A percentile compares a stretch with the other conserved stretches of the same genome.
Evolutionary conservation across 495 filamentous ascomycete genomes (phyloP).

Genomic region (Neurospora sp.): DNA sequence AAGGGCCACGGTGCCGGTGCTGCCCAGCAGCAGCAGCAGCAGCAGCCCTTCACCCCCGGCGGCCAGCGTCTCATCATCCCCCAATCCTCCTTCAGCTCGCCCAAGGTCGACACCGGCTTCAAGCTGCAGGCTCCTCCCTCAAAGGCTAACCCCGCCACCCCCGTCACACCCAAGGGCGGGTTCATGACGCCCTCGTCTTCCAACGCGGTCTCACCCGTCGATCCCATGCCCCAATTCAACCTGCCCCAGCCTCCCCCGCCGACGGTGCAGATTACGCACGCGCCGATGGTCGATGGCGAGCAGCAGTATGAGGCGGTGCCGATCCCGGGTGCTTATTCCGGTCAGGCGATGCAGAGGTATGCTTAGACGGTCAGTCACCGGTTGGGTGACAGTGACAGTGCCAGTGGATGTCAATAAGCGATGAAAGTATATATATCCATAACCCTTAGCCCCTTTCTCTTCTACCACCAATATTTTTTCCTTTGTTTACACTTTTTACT

Average conservation of each 20-base stretch:
- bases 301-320: slow-evolving; percentile 56
- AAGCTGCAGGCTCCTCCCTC: slow-evolving; percentile 74
- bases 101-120: slow-evolving; percentile 45
- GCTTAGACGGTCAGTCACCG: slow-evolving; percentile 20
- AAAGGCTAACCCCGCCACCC: slow-evolving; percentile 63
- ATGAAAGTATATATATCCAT: neutral
- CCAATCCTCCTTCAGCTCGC: slow-evolving; percentile 31
- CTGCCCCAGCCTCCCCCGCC: slow-evolving; percentile 12
- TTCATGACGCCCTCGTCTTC: slow-evolving; percentile 34
- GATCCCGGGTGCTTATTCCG: slow-evolving; percentile 54
- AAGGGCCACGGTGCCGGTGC: slow-evolving; percentile 16
- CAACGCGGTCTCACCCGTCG: slow-evolving; percentile 5
- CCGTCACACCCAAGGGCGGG: slow-evolving; percentile 54
- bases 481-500: slow-evolving; percentile 13
- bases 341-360: slow-evolving; percentile 28
- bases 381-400: neutral
- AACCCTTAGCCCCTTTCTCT: slow-evolving; percentile 1
- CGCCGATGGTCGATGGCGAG: slow-evolving; percentile 50
- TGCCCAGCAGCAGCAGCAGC: slow-evolving; percentile 1
- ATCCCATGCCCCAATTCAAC: slow-evolving; percentile 7
- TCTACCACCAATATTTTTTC: slow-evolving; percentile 14
- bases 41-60: slow-evolving; percentile 34
- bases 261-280: slow-evolving; percentile 25
- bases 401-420: neutral
- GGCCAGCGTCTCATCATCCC: slow-evolving; percentile 31